Conservation (phyloP, 805 yeast species). For the Saccharomycopsis amapae region DNA sequence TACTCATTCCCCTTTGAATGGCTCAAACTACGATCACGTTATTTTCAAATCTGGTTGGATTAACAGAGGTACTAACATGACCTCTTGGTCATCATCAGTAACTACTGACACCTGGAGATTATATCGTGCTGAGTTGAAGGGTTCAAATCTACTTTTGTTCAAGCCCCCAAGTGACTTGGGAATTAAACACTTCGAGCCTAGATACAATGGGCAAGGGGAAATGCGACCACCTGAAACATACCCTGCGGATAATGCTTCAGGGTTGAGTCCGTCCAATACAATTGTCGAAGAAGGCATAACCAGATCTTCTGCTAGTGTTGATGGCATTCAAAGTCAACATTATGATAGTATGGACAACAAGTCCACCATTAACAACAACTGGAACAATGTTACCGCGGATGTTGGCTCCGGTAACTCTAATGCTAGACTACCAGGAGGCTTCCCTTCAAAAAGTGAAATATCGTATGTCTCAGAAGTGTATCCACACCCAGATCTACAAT, state of each 20-base stretch:
- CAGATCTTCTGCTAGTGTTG: not conserved
- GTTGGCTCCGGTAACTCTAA: not conserved
- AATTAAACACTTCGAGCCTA: slow-evolving; percentile 31
- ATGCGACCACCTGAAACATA: no score
- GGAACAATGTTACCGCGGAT: not conserved
- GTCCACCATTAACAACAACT: slow-evolving; percentile 7
- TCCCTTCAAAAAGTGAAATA: slow-evolving; percentile 6
- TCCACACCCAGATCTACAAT: slow-evolving; percentile 56
- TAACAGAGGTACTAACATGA: slow-evolving; percentile 38
- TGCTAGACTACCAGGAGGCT: slow-evolving; percentile 7
- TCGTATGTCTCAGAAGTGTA: slow-evolving; percentile 35
- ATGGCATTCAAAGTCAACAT: not conserved
- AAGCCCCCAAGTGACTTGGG: slow-evolving; percentile 46
- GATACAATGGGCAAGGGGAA: slow-evolving; percentile 16
- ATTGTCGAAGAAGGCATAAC: slow-evolving; percentile 5
- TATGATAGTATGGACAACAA: not conserved
- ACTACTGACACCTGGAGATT: slow-evolving; percentile 32
- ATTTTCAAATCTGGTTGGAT: slow-evolving; percentile 54
- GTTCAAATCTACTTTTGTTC: slow-evolving; percentile 56
- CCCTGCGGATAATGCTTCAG: slow-evolving; percentile 10
- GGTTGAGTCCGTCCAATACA: slow-evolving; percentile 10
- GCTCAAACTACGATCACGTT: slow-evolving; percentile 33
- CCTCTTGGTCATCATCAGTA: slow-evolving; percentile 18
- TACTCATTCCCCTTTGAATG: slow-evolving; percentile 19
- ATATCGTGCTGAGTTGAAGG: slow-evolving; percentile 60